Percentiles rank a stretch among this genome's conserved stretches.
Evolutionary conservation across 2,329 filamentous ascomycete species (phyloP).

Genomic region (Cephalotrichum gorgonifer): DNA sequence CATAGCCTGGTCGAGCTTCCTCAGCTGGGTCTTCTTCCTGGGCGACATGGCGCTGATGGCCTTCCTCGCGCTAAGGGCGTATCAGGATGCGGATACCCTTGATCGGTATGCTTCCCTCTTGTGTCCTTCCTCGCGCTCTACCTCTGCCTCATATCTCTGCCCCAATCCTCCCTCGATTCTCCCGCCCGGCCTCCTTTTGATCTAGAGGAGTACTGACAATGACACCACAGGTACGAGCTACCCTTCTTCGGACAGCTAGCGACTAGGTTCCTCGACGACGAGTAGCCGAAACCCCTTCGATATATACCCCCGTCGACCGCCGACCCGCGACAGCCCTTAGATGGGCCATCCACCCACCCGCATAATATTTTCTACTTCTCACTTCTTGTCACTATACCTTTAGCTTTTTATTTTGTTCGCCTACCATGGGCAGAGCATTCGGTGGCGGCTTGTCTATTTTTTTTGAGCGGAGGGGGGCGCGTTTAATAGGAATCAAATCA

Average conservation of each 20-base stretch:
- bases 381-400: not conserved
- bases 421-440: too few species aligned
- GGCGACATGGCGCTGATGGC: constrained; percentile 67
- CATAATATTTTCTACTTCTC: not conserved
- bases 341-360: not conserved
- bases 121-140: constrained; percentile 34
- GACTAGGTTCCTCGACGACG: constrained; percentile 83
- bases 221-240: constrained; percentile 58
- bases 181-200: not conserved
- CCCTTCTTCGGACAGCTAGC: constrained; percentile 80
- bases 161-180: not conserved
- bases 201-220: constrained; percentile 11
- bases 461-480: not conserved
- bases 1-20: constrained; percentile 71
- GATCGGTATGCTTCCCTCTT: constrained; percentile 39
- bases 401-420: not conserved
- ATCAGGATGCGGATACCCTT: constrained; percentile 65
- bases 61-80: constrained; percentile 69
- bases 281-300: constrained; percentile 27
- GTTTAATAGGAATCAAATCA: not conserved
- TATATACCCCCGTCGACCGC: not conserved
- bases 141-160: not conserved
- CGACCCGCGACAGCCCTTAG: not conserved
- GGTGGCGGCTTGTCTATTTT: not conserved
- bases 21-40: constrained; percentile 76